Evolutionary conservation across 2,329 filamentous ascomycete genomes (phyloP), one percentile per base, ranked within the genome.

Genomic region (Lasiodiplodia theobromae): DNA sequence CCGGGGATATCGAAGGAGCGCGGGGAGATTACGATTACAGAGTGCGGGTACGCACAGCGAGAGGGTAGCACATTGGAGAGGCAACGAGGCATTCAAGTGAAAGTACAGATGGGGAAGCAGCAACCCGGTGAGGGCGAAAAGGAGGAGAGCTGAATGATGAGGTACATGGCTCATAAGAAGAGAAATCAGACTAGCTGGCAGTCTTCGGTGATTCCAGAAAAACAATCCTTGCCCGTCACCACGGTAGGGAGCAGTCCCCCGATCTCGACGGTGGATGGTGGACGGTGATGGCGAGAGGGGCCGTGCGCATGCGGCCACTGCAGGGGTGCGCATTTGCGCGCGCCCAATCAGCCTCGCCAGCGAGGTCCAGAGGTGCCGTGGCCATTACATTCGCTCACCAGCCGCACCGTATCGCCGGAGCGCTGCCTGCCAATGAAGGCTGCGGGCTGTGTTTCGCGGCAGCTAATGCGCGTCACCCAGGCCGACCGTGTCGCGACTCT

Each of bases 401-500:
- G 62, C 47, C 62, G 62, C 47, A 53, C 44, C 40, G 16, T 21
- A 18, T 23, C 25, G 40, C 60, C 60, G 60, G 63, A 40, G 34
- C 52, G n/a, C 51, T 37, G 34, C 23, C 51, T 44, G 63, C 63
- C 63, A 66, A 66, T 66, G 23, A 38, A 53, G 47, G 12, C 49
- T 6, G 40, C 21, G 34, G 2, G 12, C 51, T 44, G 51, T 25
- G 51, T 52, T 18, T 31, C 47, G 49, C 63, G 51, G 63, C 63
- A 56, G 63, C 63, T 66, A 66, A 66, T 66, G 63, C 63, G 63
- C 51, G 63, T 66, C 63, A 66, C 51, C 63, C 25, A 51, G 31
- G 12, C 23, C 16, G n/a, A 5, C 51, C 21, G 37, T n/a, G 47
- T 44, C 34, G n/a, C 18, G 49, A 3, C 3, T 5, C 63, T 18